Evolutionary conservation across 352 stramenopile species (phyloP).

Genomic region (Peronosclerospora sorghi): DNA sequence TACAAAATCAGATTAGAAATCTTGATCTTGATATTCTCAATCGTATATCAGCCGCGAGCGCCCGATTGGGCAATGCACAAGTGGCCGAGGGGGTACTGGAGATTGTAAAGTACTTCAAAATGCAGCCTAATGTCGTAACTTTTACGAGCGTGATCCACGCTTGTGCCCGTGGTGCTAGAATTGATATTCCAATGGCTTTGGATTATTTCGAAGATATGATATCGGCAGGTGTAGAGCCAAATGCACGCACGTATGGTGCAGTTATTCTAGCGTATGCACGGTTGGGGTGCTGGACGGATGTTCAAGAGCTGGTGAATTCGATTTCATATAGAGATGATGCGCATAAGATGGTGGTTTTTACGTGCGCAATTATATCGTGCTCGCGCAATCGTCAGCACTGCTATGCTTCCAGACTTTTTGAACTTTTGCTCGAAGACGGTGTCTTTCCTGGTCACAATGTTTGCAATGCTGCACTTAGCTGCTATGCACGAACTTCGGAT

Average conservation of each 20-base stretch:
- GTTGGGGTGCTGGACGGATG: slow-evolving; percentile 57
- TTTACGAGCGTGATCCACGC: slow-evolving; percentile 78
- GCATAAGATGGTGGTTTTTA: slow-evolving; percentile 56
- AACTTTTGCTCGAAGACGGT: slow-evolving; percentile 50
- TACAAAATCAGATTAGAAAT: slow-evolving; percentile 53
- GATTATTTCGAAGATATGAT: slow-evolving; percentile 76
- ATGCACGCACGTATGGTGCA: slow-evolving; percentile 66
- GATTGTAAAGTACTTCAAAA: slow-evolving; percentile 55
- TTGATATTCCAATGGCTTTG: slow-evolving; percentile 41
- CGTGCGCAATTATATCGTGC: slow-evolving; percentile 67
- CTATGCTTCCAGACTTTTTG: slow-evolving; percentile 48
- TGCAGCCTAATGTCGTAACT: slow-evolving; percentile 54
- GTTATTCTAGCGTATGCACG: slow-evolving; percentile 57
- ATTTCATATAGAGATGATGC: slow-evolving; percentile 46
- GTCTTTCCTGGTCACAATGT: slow-evolving; percentile 63
- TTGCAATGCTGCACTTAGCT: slow-evolving; percentile 56
- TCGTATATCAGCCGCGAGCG: slow-evolving; percentile 54
- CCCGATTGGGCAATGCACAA: slow-evolving; percentile 46
- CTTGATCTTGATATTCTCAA: slow-evolving; percentile 43
- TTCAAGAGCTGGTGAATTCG: slow-evolving; percentile 44
- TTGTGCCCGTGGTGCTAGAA: slow-evolving; percentile 43
- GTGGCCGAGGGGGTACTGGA: slow-evolving; percentile 63
- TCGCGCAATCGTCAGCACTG: slow-evolving; percentile 56
- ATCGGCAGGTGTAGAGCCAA: slow-evolving; percentile 35
- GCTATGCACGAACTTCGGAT: slow-evolving; percentile 52